Base-by-base conservation (phyloP, 2,329 filamentous ascomycete genomes). In the Cryphonectria nitschkei region DNA sequence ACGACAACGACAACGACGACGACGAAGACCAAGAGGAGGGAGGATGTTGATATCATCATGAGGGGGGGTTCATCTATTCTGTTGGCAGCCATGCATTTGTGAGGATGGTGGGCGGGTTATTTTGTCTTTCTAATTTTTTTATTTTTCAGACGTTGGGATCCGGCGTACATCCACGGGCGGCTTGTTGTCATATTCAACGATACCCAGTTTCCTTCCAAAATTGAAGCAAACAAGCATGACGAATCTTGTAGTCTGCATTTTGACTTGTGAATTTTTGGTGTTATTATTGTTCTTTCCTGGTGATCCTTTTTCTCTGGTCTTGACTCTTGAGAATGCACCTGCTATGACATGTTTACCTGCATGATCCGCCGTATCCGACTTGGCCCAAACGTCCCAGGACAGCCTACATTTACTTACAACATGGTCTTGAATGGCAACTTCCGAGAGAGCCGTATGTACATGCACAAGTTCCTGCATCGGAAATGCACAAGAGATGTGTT, bases 191-290 rank as follows among this genome's bases (percentile, higher is more conserved):
- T 61, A 61, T 61, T 39, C 39, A 61, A 7, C 34, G 58, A 61
- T 61, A 61, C 58, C 58, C 58, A 61, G 34, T 61, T 61, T 61
- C 11, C 34, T 61, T 22, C 34, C 54, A 32, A 19, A 58, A 58
- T 58, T 32, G 54, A 58, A 58, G 29, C 26, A 58, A 56, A 58
- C 54, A 58, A 14, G 54, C 54, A 19, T 58, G 54, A 58, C 54
- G 14, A 32, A 56, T 19, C 19, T 56, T 34, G 26, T 32, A 6
- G 5, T 58, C 1, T 29, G 0, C 26, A 56, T 32, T 56, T 56
- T 32, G 52, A 56, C 2, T n/a, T 56, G 26, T 14, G 26, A 56
- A 32, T 14, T 16, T 6, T 29, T 26, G 26, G 26, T 26, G 26
- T 26, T 2, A 7, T 39, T 39, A 13, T 39, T 39, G 29, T 19